Evolutionary conservation across 2,329 filamentous ascomycete genomes (phyloP).

Genomic region (Blastomyces gilchristii): DNA sequence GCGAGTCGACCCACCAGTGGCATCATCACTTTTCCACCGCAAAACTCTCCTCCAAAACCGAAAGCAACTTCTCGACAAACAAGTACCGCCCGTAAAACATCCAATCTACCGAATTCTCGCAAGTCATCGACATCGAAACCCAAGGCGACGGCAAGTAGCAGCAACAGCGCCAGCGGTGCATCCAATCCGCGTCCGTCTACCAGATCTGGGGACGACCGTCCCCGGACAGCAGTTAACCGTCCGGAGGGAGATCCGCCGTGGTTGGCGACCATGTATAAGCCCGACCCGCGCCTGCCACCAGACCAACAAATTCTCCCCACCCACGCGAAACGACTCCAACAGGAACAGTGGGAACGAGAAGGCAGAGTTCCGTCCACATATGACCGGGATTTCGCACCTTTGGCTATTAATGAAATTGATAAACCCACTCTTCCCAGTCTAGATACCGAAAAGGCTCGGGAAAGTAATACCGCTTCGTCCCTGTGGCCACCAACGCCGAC

Average conservation of each 20-base stretch:
- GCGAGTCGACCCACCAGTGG: slow-evolving; percentile 16
- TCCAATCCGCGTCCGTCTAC: slow-evolving; percentile 50
- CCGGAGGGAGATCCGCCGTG: slow-evolving; percentile 94
- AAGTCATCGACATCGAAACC: slow-evolving; percentile 31
- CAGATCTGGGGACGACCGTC: slow-evolving; percentile 47
- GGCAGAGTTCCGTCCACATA: slow-evolving; percentile 77
- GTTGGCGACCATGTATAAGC: slow-evolving; percentile 90
- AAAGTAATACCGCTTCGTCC: slow-evolving; percentile 2
- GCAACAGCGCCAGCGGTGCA: slow-evolving; percentile 28
- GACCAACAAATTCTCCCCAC: slow-evolving; percentile 94
- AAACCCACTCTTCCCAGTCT: slow-evolving; percentile 15
- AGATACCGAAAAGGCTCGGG: slow-evolving; percentile 9
- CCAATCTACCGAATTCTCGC: slow-evolving; percentile 29
- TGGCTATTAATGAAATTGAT: slow-evolving; percentile 44
- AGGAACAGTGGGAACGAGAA: slow-evolving; percentile 91
- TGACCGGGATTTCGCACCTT: slow-evolving; percentile 74
- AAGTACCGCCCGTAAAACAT: slow-evolving; percentile 29
- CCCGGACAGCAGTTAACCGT: slow-evolving; percentile 49
- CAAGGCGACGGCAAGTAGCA: slow-evolving; percentile 26
- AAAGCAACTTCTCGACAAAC: slow-evolving; percentile 26
- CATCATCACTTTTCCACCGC: slow-evolving; percentile 13
- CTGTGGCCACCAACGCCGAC: slow-evolving; percentile 23
- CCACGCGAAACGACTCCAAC: slow-evolving; percentile 78
- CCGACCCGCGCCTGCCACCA: slow-evolving; percentile 83
- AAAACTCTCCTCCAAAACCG: slow-evolving; percentile 19